phyloP scores from a whole-genome alignment of 345 rosid genomes.

The Hypericum perforatum region DNA sequence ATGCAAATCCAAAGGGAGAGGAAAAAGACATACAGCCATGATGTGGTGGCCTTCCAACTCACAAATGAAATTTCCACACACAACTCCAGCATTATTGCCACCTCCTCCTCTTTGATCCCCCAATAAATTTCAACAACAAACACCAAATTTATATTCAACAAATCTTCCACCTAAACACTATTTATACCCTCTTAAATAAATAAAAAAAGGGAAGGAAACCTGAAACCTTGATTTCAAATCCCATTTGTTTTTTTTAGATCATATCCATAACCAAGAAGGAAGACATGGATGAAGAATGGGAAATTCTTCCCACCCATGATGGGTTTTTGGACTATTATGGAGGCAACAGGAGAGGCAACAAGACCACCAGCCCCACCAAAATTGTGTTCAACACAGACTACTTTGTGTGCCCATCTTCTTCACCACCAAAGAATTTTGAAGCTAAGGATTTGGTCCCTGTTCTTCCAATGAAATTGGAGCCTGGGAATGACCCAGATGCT shows the following conservation, averaged over 20 bases:
- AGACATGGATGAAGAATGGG: constrained; percentile 93
- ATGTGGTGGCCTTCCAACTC: constrained; percentile 20
- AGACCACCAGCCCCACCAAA: constrained; percentile 20
- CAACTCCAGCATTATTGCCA: constrained; percentile 16
- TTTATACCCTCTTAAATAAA: too few species aligned
- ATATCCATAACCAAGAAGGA: neutral
- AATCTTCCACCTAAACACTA: too few species aligned
- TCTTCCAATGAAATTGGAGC: constrained; percentile 58
- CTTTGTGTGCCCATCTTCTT: constrained; percentile 53
- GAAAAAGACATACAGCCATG: neutral
- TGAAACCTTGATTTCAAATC: neutral
- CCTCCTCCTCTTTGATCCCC: constrained; percentile 11
- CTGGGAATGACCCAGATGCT: constrained; percentile 15
- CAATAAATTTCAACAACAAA: neutral
- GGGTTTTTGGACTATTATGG: constrained; percentile 33
- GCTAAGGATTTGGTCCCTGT: constrained; percentile 46
- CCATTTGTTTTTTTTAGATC: neutral
- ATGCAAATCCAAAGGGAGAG: neutral
- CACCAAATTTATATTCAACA: too few species aligned
- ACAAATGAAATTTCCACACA: constrained; percentile 14
- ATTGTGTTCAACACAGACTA: constrained; percentile 43
- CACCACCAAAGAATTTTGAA: constrained; percentile 16
- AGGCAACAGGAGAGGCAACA: constrained; percentile 18
- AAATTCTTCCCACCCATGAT: constrained; percentile 49
- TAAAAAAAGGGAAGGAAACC: too few species aligned